Base-by-base conservation (phyloP, 441 rosid genomes). In the Breynia disticha region DNA sequence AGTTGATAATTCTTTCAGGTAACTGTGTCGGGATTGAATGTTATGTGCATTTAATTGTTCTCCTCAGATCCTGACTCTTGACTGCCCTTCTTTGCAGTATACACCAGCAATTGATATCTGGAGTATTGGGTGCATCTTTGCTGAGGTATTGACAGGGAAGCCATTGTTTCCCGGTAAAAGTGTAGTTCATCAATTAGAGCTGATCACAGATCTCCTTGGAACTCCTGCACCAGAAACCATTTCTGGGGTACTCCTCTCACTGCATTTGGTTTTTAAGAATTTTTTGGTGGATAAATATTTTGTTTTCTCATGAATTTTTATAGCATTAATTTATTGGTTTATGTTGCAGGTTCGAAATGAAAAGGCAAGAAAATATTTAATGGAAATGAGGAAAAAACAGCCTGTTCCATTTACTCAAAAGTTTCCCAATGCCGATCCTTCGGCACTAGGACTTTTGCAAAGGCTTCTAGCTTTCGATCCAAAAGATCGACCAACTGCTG, bases 41-140 rank as follows among this genome's bases (percentile, higher is more conserved):
- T 71, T 82, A 71, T 71, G 72, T 61, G 67, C 46, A 64, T 69
- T 68, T 62, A 2, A 24, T 24, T 24, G 32, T 24, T 24, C 32
- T 24, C 32, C 32, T 24, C 58, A 50, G 51, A 49, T 35, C 43
- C 79, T 78, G 52, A 73, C 53, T 32, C 54, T 22, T 60, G 24
- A 42, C 37, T 57, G 41, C 22, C 46, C 41, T 35, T 56, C 28
- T 43, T 57, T 70, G 78, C 90, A 94, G 99, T 95, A 95, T 67
- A 95, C 99, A 14, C 99, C 95, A n/a, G 99, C 99, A 15, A 95
- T 95, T 60, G 97, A 95, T 72, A 73, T 86, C 63, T 95, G 99
- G 97, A 79, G 99, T 69, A 80, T 82, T 38, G 97, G 99, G 49
- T 95, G 99, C 88, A 95, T 95, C 62, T 90, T 95, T 63, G 97